Conservation (phyloP, 257 asterid species). For the Coffea canephora region DNA sequence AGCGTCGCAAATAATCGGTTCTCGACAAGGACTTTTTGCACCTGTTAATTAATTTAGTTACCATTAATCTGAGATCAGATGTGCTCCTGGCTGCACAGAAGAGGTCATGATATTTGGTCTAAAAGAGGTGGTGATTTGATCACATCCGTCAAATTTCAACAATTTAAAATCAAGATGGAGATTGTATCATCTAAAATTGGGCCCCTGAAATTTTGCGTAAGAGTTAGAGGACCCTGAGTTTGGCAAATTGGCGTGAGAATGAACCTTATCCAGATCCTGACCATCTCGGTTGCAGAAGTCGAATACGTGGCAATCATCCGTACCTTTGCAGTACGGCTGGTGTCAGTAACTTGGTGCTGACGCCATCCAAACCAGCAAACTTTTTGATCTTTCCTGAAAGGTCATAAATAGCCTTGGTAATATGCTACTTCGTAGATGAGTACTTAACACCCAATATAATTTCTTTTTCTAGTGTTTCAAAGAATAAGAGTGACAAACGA, state of each 20-base stretch:
- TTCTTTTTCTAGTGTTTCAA: neutral
- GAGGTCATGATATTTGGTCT: no score
- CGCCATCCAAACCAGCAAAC: slow-evolving; percentile 21
- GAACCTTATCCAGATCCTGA: slow-evolving; percentile 41
- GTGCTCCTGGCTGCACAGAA: neutral
- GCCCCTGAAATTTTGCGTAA: neutral
- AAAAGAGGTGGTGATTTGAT: neutral
- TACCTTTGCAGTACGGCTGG: slow-evolving; percentile 9
- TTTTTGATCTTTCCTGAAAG: neutral
- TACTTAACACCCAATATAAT: no score
- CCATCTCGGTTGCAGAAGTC: neutral
- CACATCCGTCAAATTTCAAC: neutral
- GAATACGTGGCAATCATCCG: slow-evolving; percentile 43
- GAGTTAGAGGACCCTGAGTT: slow-evolving; percentile 16
- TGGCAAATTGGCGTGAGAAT: slow-evolving; percentile 18
- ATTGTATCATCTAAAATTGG: slow-evolving; percentile 6
- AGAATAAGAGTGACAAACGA: no score
- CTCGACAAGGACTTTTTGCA: no score
- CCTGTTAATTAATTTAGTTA: no score
- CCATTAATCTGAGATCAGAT: neutral
- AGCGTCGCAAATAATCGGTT: no score
- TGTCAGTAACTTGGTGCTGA: slow-evolving; percentile 15
- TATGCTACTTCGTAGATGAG: no score
- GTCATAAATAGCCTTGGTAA: slow-evolving; percentile 29
- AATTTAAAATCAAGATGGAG: neutral